Conservation (phyloP, 805 yeast genomes). For the Metschnikowia bowlesiae region DNA sequence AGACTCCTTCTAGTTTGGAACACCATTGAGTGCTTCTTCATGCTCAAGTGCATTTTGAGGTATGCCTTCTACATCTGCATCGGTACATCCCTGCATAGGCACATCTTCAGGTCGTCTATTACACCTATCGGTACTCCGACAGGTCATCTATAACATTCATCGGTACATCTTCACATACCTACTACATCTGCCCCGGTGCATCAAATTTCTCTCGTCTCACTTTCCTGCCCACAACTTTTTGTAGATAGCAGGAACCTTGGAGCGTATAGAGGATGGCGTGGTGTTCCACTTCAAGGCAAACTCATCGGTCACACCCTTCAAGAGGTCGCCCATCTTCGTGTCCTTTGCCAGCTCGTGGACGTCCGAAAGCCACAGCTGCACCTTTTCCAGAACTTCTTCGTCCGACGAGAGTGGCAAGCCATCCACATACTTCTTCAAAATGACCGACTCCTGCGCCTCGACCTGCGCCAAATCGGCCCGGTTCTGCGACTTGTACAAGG, state of each 20-base stretch:
- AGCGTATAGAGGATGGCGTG: constrained; percentile 17
- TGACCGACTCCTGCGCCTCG: constrained; percentile 43
- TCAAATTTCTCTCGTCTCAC: constrained; percentile 1
- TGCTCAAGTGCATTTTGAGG: too few relatives aligned
- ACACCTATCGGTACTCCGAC: too few relatives aligned
- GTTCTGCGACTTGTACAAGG: constrained; percentile 41
- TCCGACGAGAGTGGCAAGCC: constrained; percentile 47
- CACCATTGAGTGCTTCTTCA: too few relatives aligned
- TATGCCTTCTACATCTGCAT: too few relatives aligned
- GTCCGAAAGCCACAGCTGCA: constrained; percentile 21
- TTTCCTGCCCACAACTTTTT: constrained; percentile 13
- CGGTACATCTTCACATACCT: too few relatives aligned
- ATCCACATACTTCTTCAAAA: constrained; percentile 37
- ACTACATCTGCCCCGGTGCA: too few relatives aligned
- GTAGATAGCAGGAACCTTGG: constrained; percentile 18
- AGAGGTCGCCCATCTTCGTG: constrained; percentile 8
- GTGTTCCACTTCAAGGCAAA: constrained; percentile 19
- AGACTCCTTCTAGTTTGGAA: too few relatives aligned
- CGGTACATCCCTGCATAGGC: too few relatives aligned
- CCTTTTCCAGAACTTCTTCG: constrained; percentile 32
- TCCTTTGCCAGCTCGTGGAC: constrained; percentile 4
- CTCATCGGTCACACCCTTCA: constrained; percentile 15
- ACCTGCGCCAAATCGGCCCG: constrained; percentile 53
- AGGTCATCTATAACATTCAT: too few relatives aligned
- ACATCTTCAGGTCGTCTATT: too few relatives aligned